phyloP scores from a whole-genome alignment of 2,329 filamentous ascomycete genomes.

The Penicillium concentricum region DNA sequence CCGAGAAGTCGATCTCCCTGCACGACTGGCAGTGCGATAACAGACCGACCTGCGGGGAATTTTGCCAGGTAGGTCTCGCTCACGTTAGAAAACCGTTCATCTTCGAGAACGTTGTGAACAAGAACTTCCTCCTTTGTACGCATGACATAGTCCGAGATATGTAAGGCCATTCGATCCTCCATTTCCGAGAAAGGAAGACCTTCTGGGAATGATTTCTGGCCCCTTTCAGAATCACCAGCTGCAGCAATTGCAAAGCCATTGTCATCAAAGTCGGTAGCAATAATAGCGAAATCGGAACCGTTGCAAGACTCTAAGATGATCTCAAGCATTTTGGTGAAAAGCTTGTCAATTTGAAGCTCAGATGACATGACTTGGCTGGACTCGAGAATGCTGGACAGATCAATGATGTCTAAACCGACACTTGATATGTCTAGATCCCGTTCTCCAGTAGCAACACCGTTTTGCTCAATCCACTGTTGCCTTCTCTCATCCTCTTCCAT shows the following conservation, averaged over 20 bases:
- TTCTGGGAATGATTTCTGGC: slow-evolving; percentile 53
- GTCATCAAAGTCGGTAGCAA: slow-evolving; percentile 60
- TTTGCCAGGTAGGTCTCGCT: slow-evolving; percentile 55
- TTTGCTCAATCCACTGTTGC: slow-evolving; percentile 45
- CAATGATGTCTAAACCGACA: slow-evolving; percentile 58
- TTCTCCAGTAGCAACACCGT: slow-evolving; percentile 38
- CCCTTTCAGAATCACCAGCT: slow-evolving; percentile 57
- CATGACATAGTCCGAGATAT: slow-evolving; percentile 62
- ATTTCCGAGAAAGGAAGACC: slow-evolving; percentile 57
- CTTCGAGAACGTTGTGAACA: slow-evolving; percentile 62
- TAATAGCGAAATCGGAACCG: slow-evolving; percentile 58
- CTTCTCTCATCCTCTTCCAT: slow-evolving; percentile 43
- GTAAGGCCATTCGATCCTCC: slow-evolving; percentile 59
- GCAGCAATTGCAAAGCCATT: slow-evolving; percentile 61
- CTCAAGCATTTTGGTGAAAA: slow-evolving; percentile 62
- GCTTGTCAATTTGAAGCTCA: slow-evolving; percentile 62
- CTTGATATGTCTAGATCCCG: slow-evolving; percentile 44
- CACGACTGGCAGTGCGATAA: slow-evolving; percentile 63
- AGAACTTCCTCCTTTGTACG: slow-evolving; percentile 64
- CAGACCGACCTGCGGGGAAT: slow-evolving; percentile 58
- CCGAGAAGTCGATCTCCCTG: slow-evolving; percentile 61
- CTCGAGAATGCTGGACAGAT: slow-evolving; percentile 63
- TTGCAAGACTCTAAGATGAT: slow-evolving; percentile 65
- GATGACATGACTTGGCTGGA: slow-evolving; percentile 65
- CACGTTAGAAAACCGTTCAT: slow-evolving; percentile 64